Evolutionary conservation across 2,329 filamentous ascomycete species (phyloP).

Genomic region (Ascochyta lentis): DNA sequence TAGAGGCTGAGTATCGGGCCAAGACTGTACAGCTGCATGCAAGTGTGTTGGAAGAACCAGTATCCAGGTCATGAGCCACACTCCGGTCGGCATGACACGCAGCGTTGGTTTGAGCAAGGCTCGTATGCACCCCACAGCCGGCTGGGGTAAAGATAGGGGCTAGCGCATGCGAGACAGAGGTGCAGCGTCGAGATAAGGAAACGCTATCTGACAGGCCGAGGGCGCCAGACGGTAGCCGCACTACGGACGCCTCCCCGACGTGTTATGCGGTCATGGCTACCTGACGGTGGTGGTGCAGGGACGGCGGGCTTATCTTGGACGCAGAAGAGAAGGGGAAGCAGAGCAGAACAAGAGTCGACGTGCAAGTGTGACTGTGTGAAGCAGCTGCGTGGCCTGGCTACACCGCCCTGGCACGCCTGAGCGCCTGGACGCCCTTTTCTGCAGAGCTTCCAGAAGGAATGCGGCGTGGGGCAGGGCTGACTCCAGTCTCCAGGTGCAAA

Average conservation of each 20-base stretch:
- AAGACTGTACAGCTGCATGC: conserved; percentile 4
- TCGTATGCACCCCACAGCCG: conserved; percentile 29
- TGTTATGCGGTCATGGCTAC: conserved; percentile 17
- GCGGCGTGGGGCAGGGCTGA: conserved; percentile 22
- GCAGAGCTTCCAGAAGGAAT: conserved; percentile 12
- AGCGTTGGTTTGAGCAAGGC: conserved; percentile 1
- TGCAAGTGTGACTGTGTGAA: neutral
- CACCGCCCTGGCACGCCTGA: conserved; percentile 6
- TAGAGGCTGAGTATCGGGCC: neutral
- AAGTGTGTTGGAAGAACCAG: neutral
- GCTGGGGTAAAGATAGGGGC: conserved; percentile 10
- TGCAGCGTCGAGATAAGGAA: conserved; percentile 35
- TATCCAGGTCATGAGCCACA: conserved; percentile 13
- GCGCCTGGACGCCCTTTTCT: neutral
- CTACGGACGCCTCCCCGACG: conserved; percentile 10
- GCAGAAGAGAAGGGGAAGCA: neutral
- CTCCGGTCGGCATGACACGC: no score
- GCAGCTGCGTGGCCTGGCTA: neutral
- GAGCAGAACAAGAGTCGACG: neutral
- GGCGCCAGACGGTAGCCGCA: conserved; percentile 3
- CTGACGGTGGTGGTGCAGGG: neutral
- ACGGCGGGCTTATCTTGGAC: neutral
- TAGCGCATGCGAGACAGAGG: conserved; percentile 18
- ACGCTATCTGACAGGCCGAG: conserved; percentile 32
- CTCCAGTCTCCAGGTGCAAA: conserved; percentile 5